phyloP scores from a whole-genome alignment of 768 basidiomycete genomes.

The Imleria badia region DNA sequence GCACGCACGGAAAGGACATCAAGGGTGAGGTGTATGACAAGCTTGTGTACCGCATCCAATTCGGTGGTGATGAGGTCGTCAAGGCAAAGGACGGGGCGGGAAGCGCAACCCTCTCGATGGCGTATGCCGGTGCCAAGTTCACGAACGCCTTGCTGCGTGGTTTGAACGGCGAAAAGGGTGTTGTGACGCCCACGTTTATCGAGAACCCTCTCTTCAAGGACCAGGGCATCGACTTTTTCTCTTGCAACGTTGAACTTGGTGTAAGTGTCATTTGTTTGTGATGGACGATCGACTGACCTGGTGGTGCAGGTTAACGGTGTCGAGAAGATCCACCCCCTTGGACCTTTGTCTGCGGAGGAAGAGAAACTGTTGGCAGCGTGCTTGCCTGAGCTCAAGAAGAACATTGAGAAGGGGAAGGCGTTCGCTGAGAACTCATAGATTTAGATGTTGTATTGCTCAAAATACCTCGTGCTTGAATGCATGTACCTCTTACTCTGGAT shows the following conservation, averaged over 20 bases:
- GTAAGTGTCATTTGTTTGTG: constrained; percentile 43
- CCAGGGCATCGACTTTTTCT: constrained; percentile 93
- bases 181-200: constrained; percentile 82
- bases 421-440: constrained; percentile 54
- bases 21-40: constrained; percentile 71
- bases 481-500: background rate
- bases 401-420: constrained; percentile 92
- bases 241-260: constrained; percentile 90
- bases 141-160: constrained; percentile 59
- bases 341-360: constrained; percentile 77
- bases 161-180: constrained; percentile 63
- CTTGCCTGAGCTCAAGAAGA: constrained; percentile 93
- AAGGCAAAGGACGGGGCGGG: constrained; percentile 93
- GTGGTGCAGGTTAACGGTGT: constrained; percentile 71
- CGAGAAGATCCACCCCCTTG: constrained; percentile 87
- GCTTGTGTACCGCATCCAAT: constrained; percentile 93
- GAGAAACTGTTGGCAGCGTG: constrained; percentile 83
- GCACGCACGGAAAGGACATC: constrained; percentile 64
- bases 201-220: constrained; percentile 82
- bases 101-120: constrained; percentile 76
- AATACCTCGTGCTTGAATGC: constrained; percentile 25
- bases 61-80: constrained; percentile 97
- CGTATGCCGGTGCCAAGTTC: constrained; percentile 75
- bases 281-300: constrained; percentile 5
- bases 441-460: constrained; percentile 10